Evolutionary conservation across 1,284 basidiomycete genomes (phyloP).

Genomic region (Garcileccinum viscosum): DNA sequence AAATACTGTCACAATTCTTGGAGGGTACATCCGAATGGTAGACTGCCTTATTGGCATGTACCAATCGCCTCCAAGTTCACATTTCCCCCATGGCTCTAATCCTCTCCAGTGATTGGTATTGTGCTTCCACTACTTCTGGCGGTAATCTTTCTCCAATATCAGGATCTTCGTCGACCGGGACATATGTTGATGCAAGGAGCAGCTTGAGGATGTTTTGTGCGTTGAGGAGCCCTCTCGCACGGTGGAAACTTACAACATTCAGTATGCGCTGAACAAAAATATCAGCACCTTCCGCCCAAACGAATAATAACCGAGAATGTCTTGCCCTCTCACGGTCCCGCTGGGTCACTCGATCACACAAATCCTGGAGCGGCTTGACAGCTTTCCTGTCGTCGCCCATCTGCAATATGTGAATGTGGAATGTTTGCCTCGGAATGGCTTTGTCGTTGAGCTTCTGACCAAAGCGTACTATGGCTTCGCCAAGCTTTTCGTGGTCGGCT

Average conservation of each 20-base stretch:
- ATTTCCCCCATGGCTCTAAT: conserved; percentile 19
- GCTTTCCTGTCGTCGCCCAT: not conserved
- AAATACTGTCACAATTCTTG: not conserved
- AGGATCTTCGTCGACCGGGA: conserved; percentile 32
- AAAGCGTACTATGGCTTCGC: conserved; percentile 15
- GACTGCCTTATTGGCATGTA: not conserved
- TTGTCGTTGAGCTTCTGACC: no score
- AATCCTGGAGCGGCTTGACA: no score
- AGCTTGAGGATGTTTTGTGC: conserved; percentile 29
- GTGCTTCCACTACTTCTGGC: conserved; percentile 18
- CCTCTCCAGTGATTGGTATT: conserved; percentile 20
- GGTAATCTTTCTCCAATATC: conserved; percentile 20
- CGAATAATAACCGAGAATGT: not conserved
- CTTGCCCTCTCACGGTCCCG: no score
- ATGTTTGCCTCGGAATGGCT: no score
- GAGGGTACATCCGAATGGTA: not conserved
- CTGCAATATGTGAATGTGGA: no score
- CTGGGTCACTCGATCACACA: no score
- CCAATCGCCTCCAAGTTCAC: conserved; percentile 2
- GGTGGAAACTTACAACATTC: conserved; percentile 32
- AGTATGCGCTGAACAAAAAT: conserved; percentile 26
- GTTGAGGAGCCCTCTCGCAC: conserved; percentile 30
- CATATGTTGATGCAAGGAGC: conserved; percentile 26
- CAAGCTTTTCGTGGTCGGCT: no score
- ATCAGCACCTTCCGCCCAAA: not conserved